Evolutionary conservation across 805 yeast species (phyloP), one percentile per base, ranked within the genome.

Genomic region (Sugiyamaella floridensis): DNA sequence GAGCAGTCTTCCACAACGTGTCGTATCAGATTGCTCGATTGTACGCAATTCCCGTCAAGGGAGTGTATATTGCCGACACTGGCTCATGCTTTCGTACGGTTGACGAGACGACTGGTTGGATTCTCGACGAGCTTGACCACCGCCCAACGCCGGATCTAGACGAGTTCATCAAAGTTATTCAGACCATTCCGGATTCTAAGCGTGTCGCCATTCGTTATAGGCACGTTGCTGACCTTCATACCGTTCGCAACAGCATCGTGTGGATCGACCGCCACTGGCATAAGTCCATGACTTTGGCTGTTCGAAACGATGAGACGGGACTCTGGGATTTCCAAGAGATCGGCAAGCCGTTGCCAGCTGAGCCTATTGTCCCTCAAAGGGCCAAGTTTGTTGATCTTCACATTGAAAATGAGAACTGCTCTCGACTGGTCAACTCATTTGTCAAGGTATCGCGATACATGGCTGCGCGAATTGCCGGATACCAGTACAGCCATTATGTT

Each of bases 11-110:
- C 70, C 89, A 89, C 64, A 83, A 86, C 50, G 70, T 90, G 58
- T 85, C 95, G 48, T 90, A 90, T 66, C 97, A 90, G 68, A 75
- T 89, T 71, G 97, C 97, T 1, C 78, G 96, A 63, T 77, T 82
- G 47, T 88, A 82, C 63, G 87, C 90, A 32, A 77, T 89, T 29
- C 93, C 96, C 0, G 93, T 86, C 1, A 77, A 73, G 58, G 97
- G 97, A 41, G 95, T 90, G 0, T 89, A 80, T 64, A 76, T 87
- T 42, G 83, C 85, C 59, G 80, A 84, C 60, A 87, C 93, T 0
- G 76, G 86, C 1, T 92, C 92, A 0, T 83, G 92, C 0, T 89
- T 90, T 69, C 55, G 67, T 45, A 61, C 67, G 7, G 66, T 66
- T 28, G 59, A 59, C 28, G 89, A 85, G 52, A 74, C 78, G 52